Conservation (phyloP, 176 grass and related monocot genomes). For the Avena eriantha region DNA sequence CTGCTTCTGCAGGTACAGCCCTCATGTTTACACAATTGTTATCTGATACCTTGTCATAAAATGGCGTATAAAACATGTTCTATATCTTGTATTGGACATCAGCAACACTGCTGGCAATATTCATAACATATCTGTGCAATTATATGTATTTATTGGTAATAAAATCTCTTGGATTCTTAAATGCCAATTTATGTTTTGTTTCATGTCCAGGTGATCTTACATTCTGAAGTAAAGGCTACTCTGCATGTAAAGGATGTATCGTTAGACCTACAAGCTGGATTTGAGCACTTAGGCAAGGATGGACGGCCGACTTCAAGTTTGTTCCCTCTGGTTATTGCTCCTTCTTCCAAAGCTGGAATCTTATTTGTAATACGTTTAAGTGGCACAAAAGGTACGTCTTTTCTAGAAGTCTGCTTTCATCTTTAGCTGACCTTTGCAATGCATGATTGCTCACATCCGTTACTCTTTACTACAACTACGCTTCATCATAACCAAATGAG, state of each 20-base stretch:
- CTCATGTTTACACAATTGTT: slow-evolving; percentile 33
- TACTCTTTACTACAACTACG: background rate
- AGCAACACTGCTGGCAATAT: background rate
- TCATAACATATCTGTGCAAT: slow-evolving; percentile 1
- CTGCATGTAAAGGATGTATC: slow-evolving; percentile 78
- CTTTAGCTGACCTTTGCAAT: slow-evolving; percentile 15
- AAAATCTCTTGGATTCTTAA: slow-evolving; percentile 29
- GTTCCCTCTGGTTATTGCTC: slow-evolving; percentile 86
- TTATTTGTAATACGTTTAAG: slow-evolving; percentile 78
- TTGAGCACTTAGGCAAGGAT: slow-evolving; percentile 80
- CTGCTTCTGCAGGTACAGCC: slow-evolving; percentile 91
- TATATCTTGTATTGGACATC: background rate
- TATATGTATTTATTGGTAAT: background rate
- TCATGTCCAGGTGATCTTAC: slow-evolving; percentile 66
- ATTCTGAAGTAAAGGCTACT: slow-evolving; percentile 94
- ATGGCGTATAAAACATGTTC: slow-evolving; percentile 18
- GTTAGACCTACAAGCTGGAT: slow-evolving; percentile 93
- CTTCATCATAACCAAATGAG: background rate
- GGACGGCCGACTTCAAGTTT: slow-evolving; percentile 72
- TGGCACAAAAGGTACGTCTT: slow-evolving; percentile 63
- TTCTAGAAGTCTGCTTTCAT: background rate
- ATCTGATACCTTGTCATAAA: slow-evolving; percentile 5
- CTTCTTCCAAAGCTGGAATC: slow-evolving; percentile 87
- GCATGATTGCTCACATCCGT: background rate
- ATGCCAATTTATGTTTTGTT: slow-evolving; percentile 40